A percentile compares a stretch with the other conserved stretches of the same genome.
Conservation (phyloP, 768 basidiomycete species). For the Hygrocybe punicea region DNA sequence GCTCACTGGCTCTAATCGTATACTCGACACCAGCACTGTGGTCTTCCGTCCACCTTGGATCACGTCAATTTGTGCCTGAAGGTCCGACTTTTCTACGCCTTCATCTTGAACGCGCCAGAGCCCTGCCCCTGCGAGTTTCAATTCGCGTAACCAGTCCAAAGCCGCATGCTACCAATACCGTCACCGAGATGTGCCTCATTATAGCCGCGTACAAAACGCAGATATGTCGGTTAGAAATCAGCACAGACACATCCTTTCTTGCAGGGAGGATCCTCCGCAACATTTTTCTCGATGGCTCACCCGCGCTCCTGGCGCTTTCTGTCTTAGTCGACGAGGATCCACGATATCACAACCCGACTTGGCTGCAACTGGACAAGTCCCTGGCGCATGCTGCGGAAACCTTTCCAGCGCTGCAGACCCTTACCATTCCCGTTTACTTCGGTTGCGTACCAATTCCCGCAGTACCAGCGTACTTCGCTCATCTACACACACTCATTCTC, state of each 20-base stretch:
- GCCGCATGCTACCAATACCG: background rate
- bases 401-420: too few relatives aligned
- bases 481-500: background rate
- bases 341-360: too few relatives aligned
- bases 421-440: too few relatives aligned
- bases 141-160: background rate
- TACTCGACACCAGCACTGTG: background rate
- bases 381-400: too few relatives aligned
- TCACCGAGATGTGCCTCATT: too few relatives aligned
- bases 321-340: too few relatives aligned
- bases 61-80: background rate
- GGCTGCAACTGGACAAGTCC: too few relatives aligned
- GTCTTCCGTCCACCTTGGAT: background rate
- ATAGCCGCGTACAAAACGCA: background rate
- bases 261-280: too few relatives aligned
- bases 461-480: background rate
- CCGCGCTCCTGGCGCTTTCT: too few relatives aligned
- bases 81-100: background rate
- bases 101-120: background rate
- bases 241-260: too few relatives aligned
- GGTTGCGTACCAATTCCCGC: too few relatives aligned
- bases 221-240: background rate
- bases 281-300: too few relatives aligned
- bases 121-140: background rate
- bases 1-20: background rate